Conservation (phyloP, 345 rosid species). For the Lepidium aucheri region DNA sequence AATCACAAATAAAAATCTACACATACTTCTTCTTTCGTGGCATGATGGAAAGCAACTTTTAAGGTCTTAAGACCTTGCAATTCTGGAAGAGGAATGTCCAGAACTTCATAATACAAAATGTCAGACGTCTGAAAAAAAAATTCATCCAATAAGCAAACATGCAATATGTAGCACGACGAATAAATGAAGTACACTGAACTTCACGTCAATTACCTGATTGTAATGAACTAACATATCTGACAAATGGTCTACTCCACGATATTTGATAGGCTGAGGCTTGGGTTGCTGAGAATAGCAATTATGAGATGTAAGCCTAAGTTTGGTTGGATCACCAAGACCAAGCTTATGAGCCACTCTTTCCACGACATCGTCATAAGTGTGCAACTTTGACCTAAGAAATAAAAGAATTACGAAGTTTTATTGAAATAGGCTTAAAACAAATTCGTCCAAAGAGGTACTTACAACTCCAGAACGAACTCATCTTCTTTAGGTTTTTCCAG, state of each 20-base stretch:
- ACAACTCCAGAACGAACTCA: conserved; percentile 87
- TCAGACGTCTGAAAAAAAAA: conserved; percentile 55
- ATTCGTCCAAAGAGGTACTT: conserved; percentile 30
- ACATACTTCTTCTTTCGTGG: conserved; percentile 79
- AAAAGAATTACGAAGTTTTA: neutral
- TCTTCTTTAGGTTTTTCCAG: conserved; percentile 88
- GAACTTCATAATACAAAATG: conserved; percentile 86
- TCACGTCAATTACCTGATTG: conserved; percentile 55
- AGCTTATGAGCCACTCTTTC: conserved; percentile 75
- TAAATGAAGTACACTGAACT: neutral
- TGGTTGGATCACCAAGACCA: conserved; percentile 82
- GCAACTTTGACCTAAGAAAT: conserved; percentile 68
- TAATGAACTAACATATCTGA: conserved; percentile 88
- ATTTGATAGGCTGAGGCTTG: conserved; percentile 90
- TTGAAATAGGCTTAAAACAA: conserved; percentile 2
- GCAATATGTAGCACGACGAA: conserved; percentile 6
- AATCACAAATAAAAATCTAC: neutral
- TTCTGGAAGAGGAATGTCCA: conserved; percentile 97
- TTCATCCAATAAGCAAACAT: conserved; percentile 13
- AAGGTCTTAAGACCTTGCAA: conserved; percentile 83
- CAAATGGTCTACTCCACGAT: conserved; percentile 76
- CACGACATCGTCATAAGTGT: conserved; percentile 91
- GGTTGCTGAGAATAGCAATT: conserved; percentile 99
- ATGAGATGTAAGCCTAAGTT: conserved; percentile 91
- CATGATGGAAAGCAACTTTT: conserved; percentile 77